These are phyloP conservation scores for Curvularia spicifera DNA, from an alignment of 2,329 filamentous ascomycete species.

Conservation along the genomic window DNA sequence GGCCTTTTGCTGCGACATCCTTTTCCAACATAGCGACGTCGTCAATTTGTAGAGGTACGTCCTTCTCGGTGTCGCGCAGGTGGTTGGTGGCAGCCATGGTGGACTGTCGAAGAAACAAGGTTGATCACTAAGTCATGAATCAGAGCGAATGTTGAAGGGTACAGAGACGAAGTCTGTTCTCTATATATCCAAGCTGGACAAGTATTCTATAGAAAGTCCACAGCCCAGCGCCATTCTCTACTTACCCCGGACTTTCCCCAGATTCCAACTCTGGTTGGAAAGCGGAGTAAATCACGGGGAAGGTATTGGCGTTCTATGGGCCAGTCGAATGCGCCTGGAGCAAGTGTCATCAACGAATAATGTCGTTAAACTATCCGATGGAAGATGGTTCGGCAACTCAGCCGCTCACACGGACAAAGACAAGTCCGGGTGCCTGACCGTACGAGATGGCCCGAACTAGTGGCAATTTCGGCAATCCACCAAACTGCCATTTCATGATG, in stretches of 20 bases:
- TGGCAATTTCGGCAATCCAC: not conserved
- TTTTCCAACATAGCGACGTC: constrained; percentile 19
- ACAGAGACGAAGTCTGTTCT: constrained; percentile 2
- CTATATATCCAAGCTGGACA: constrained; percentile 27
- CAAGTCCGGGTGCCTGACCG: constrained; percentile 11
- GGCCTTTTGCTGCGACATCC: not conserved
- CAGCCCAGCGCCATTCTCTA: not conserved
- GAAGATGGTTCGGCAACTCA: not conserved
- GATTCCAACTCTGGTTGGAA: constrained; percentile 13
- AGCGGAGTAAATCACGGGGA: not conserved
- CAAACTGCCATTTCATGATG: not conserved
- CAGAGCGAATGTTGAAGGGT: not conserved
- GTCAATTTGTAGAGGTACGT: constrained; percentile 25
- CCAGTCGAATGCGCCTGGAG: not conserved
- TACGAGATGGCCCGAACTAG: not conserved
- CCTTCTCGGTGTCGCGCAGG: constrained; percentile 23
- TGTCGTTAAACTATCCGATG: too few species aligned
- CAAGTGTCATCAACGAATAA: not conserved
- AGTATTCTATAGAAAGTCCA: constrained; percentile 30
- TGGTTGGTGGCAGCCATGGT: constrained; percentile 19
- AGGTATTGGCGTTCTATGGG: not conserved
- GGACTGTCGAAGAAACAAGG: not conserved
- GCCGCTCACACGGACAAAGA: constrained; percentile 19
- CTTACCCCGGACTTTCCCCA: constrained; percentile 35
- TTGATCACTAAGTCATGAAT: not conserved